Evolutionary conservation across 2,329 filamentous ascomycete species (phyloP), one percentile per base, ranked within the genome.

Genomic region (Monilinia aucupariae): DNA sequence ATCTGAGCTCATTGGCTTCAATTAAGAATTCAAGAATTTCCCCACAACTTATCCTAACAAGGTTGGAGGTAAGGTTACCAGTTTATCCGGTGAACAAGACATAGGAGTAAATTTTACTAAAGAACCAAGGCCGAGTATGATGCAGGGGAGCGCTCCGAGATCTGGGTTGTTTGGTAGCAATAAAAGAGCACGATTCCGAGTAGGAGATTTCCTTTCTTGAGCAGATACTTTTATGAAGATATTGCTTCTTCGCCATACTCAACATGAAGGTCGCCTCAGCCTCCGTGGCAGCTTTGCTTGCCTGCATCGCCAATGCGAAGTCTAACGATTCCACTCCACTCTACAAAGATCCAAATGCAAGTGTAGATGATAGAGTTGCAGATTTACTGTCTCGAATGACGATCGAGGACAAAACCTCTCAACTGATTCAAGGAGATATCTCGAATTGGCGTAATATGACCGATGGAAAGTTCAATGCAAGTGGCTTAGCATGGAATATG

Each of bases 321-420:
- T 41, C 59, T 7, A 62, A 62, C 32, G 25, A 56, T 12, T 61
- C 67, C 9, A 68, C 63, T 70, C 77, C 80, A 3, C 66, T 83
- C 49, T 90, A 89, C 79, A 89, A 87, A 72, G 78, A 90, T 71
- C 76, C 86, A 6, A 78, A 78, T 62, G 83, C 85, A 7, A 76
- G 83, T 9, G 78, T 90, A 17, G 84, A 89, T 59, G 82, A 81
- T 56, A 80, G 89, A 64, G 82, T 91, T 13, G 74, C 81, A 12
- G 88, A 91, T 72, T 80, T 92, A 6, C 75, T 92, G 59, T 82
- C 82, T 15, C 82, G 85, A 30, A 92, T 92, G 89, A 90, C 86
- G 0, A 81, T 90, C 61, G 80, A 88, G 70, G 89, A 92, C 64
- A 92, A 92, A 76, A 82, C 84, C 51, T 81, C 86, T 1, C 89